Evolutionary conservation across 495 filamentous ascomycete species (phyloP), one percentile per base, ranked within the genome.

Genomic region (Annulohypoxylon bovei): DNA sequence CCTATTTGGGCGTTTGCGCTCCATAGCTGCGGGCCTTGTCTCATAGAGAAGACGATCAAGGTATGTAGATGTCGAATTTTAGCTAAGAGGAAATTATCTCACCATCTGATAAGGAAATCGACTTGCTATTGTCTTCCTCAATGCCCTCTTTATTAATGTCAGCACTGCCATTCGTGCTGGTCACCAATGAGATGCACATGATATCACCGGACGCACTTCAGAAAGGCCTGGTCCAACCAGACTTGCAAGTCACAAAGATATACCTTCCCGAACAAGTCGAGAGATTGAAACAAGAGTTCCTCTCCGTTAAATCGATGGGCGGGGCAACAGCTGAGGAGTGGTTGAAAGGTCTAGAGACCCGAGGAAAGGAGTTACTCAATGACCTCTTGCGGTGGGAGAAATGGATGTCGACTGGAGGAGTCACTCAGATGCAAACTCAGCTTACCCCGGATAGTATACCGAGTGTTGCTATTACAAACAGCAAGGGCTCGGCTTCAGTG

Each of bases 321-420:
- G 60, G 80, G 4, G 88, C 88, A 14, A 84, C 88, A 7, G 83
- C 85, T 16, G 88, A 90, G 47, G 91, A 93, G 75, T 94, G 92
- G 91, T 77, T 88, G 5, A 93, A 92, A 76, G 91, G 91, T 11
- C 83, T 94, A 2, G 84, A 85, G 40, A 77, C 66, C 9, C 83
- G 85, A 61, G 88, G 90, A n/a, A 86, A 84, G 62, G 81, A 87
- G 30, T 59, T 80, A 16, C 82, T 85, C 37, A 78, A 81, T 23
- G 88, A 92, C 68, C 81, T 86, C 18, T 79, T 83, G 20, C 87
- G 88, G 27, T 93, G 91, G 88, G 92, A 93, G 73, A 87, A 85
- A 55, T 94, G 88, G 85, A 88, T 90, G 58, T 77, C 77, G 14
- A 76, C 78, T 53, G 82, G 85, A n/a, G 83, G 84, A 18, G 42